phyloP scores from a whole-genome alignment of 352 stramenopile species.

The Globisporangium heterothallicum region DNA sequence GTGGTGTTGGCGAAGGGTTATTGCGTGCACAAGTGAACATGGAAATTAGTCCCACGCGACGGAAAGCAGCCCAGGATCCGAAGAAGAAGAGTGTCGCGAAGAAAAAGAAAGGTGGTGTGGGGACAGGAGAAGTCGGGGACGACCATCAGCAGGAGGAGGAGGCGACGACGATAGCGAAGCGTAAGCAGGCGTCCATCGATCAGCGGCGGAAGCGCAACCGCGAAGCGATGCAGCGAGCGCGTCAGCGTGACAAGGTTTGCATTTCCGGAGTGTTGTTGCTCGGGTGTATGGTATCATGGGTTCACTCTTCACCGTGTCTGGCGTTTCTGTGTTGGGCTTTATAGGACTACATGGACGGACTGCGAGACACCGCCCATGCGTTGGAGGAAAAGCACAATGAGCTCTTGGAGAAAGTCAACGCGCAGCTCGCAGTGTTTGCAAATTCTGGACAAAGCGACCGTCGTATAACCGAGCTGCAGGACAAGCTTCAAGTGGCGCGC shows the following conservation, averaged over 20 bases:
- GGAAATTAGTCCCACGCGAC: background rate
- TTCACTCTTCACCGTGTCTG: too few species aligned
- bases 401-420: constrained; percentile 32
- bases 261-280: too few species aligned
- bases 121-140: background rate
- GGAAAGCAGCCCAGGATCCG: background rate
- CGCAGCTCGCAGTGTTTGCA: constrained; percentile 19
- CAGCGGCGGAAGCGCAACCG: constrained; percentile 46
- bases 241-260: constrained; percentile 35
- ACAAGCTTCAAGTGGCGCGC: constrained; percentile 25
- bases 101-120: background rate
- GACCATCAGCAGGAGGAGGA: background rate
- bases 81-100: background rate
- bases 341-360: constrained; percentile 40
- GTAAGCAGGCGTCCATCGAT: constrained; percentile 33
- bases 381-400: constrained; percentile 31
- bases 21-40: too few species aligned
- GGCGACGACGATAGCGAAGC: constrained; percentile 2
- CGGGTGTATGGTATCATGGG: too few species aligned
- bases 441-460: constrained; percentile 3
- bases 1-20: background rate
- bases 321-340: background rate
- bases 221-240: constrained; percentile 54
- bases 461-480: constrained; percentile 20
- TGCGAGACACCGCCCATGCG: constrained; percentile 24